phyloP scores from a whole-genome alignment of 306 rosid genomes.

The Citrullus mucosospermus region DNA sequence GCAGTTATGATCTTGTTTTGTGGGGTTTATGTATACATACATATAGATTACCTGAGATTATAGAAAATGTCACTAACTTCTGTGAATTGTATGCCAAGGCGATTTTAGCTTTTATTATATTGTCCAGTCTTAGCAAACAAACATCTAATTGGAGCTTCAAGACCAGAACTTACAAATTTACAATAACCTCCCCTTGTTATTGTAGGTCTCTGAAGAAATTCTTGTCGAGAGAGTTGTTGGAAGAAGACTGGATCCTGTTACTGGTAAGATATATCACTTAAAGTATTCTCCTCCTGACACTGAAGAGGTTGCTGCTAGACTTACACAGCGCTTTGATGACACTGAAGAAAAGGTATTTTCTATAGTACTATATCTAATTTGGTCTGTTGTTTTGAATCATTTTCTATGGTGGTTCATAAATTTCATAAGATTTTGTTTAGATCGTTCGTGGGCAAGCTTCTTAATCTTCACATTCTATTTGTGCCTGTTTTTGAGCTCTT shows the following conservation, averaged over 20 bases:
- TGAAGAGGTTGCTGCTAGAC: conserved; percentile 72
- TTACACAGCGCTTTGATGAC: conserved; percentile 88
- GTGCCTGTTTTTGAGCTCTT: background rate
- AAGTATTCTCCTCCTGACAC: conserved; percentile 87
- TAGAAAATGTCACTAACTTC: background rate
- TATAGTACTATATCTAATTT: background rate
- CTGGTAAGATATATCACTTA: conserved; percentile 84
- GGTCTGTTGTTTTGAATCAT: background rate
- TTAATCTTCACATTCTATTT: background rate
- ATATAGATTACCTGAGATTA: background rate
- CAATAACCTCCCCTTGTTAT: conserved; percentile 3
- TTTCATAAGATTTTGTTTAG: background rate
- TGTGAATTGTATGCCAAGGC: background rate
- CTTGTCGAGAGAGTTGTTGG: conserved; percentile 93
- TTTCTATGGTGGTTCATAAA: background rate
- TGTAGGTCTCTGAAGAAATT: conserved; percentile 74
- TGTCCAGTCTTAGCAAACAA: background rate
- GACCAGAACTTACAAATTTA: background rate
- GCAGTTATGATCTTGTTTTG: background rate
- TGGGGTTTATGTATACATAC: background rate
- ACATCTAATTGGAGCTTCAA: background rate
- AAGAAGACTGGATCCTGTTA: conserved; percentile 82
- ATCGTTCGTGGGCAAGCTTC: background rate
- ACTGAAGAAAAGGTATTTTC: conserved; percentile 70
- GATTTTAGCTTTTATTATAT: background rate